These are phyloP conservation scores for Solanum etuberosum DNA, from an alignment of 257 asterid genomes.

Conservation along the genomic window DNA sequence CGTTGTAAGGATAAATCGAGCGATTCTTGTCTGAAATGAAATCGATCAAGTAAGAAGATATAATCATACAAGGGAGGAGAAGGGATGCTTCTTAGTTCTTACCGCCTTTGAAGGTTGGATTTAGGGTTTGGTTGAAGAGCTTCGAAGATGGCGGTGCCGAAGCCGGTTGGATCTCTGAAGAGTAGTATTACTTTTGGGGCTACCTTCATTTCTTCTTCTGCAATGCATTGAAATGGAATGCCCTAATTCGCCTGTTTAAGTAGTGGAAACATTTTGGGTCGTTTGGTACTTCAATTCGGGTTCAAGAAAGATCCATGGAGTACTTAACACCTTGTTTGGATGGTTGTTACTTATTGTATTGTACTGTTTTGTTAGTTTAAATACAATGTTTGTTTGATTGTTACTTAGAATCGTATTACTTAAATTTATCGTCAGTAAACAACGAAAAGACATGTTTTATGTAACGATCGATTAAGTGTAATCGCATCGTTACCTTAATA, in stretches of 20 bases:
- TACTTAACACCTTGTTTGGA: neutral
- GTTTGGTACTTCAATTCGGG: neutral
- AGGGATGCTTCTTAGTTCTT: neutral
- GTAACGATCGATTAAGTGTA: no score
- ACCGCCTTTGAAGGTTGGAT: conserved; percentile 33
- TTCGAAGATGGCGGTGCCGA: conserved; percentile 36
- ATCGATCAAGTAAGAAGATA: neutral
- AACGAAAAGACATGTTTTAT: no score
- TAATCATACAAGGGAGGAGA: neutral
- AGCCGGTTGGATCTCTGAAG: conserved; percentile 46
- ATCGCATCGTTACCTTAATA: no score
- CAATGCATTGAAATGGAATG: neutral
- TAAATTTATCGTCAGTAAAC: no score
- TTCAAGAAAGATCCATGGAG: neutral
- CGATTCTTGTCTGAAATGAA: conserved; percentile 38
- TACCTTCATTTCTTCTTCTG: conserved; percentile 31
- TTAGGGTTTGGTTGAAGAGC: conserved; percentile 41
- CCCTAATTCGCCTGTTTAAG: neutral
- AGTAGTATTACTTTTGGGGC: conserved; percentile 50
- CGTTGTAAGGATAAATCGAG: conserved; percentile 51
- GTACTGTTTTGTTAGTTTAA: no score
- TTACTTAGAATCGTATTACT: no score
- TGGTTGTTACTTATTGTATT: no score
- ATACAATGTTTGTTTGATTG: no score
- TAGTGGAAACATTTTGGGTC: neutral